Evolutionary conservation across 2,329 filamentous ascomycete genomes (phyloP).

Genomic region (Mariannaea elegans): DNA sequence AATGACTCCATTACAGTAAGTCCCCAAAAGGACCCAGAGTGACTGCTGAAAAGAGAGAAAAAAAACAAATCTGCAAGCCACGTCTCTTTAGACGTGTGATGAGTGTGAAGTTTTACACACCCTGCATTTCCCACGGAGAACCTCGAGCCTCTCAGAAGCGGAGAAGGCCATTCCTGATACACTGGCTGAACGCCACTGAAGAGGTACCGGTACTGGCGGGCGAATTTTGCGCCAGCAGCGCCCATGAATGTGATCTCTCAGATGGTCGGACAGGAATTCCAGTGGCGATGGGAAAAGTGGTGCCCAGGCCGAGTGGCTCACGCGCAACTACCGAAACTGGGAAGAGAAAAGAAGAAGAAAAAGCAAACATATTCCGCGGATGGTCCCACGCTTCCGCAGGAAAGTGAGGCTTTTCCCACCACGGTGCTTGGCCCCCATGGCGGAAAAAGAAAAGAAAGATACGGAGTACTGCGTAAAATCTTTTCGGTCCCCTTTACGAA

Average conservation of each 20-base stretch:
- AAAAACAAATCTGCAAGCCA: not conserved
- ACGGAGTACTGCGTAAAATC: conserved; percentile 16
- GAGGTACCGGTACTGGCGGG: conserved; percentile 5
- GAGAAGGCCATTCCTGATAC: conserved; percentile 15
- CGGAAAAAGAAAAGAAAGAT: conserved; percentile 28
- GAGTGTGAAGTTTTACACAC: not conserved
- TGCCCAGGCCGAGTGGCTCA: conserved; percentile 16
- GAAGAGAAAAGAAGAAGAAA: conserved; percentile 18
- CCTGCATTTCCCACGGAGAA: not conserved
- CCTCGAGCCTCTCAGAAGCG: conserved; percentile 1
- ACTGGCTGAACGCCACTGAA: conserved; percentile 15
- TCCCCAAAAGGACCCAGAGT: not conserved
- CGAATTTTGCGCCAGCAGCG: conserved; percentile 13
- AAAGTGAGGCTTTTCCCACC: conserved; percentile 27
- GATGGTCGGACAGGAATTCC: conserved; percentile 14
- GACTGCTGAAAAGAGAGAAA: not conserved
- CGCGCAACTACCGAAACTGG: conserved; percentile 35
- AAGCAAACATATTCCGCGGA: conserved; percentile 31
- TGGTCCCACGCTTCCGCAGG: conserved; percentile 29
- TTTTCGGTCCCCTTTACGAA: conserved; percentile 20
- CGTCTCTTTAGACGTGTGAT: not conserved
- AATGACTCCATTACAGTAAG: not conserved
- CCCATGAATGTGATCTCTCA: conserved; percentile 25
- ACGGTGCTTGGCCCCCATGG: conserved; percentile 20
- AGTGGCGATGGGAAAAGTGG: conserved; percentile 10